phyloP scores from a whole-genome alignment of 2,329 filamentous ascomycete species.

The Lecanoromycetidae sp. region DNA sequence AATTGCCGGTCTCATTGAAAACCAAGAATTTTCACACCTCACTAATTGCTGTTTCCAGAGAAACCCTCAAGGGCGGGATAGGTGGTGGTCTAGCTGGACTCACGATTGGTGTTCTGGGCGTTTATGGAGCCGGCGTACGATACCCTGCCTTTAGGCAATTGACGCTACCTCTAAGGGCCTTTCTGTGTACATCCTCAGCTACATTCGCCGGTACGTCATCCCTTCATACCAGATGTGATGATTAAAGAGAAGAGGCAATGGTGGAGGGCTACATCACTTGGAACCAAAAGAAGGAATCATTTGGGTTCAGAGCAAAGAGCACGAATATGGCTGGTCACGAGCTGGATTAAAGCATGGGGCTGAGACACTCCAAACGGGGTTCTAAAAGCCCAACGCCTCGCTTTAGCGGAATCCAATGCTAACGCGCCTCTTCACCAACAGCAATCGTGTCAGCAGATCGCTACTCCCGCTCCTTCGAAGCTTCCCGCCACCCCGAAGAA shows the following conservation, averaged over 20 bases:
- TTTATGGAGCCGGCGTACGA: constrained; percentile 55
- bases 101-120: constrained; percentile 52
- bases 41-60: constrained; percentile 29
- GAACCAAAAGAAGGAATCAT: too few species aligned
- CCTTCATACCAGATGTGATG: background rate
- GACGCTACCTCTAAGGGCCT: constrained; percentile 79
- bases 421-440: constrained; percentile 2
- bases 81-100: constrained; percentile 61
- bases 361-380: background rate
- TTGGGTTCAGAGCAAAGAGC: too few species aligned
- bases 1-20: too few species aligned
- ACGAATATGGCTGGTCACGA: too few species aligned
- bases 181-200: constrained; percentile 68
- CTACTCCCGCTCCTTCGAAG: constrained; percentile 59
- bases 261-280: background rate
- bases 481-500: constrained; percentile 52
- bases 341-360: background rate
- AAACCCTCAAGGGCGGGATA: constrained; percentile 67
- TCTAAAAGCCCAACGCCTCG: background rate
- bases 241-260: background rate
- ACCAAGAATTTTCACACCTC: background rate
- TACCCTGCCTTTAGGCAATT: constrained; percentile 69
- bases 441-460: constrained; percentile 71
- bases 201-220: constrained; percentile 57
- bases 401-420: background rate